Percentiles rank a stretch among this genome's conserved stretches.
Conservation (phyloP, 148 eudicot genomes). For the Chenopodium quinoa region DNA sequence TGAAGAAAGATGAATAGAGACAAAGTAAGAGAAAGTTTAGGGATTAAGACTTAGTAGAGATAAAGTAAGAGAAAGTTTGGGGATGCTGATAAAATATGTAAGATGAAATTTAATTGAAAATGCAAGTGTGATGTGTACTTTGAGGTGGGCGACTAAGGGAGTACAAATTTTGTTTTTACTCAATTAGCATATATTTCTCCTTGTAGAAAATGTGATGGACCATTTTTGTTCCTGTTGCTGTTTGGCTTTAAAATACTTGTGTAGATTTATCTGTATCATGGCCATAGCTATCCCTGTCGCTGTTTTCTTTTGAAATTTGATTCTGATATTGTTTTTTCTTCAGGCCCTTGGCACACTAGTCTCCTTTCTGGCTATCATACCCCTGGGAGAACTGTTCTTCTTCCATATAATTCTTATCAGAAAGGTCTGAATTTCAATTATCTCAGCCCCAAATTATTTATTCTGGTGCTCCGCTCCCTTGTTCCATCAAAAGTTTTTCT, state of each 20-base stretch:
- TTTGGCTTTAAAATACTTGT: background rate
- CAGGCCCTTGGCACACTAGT: conserved; percentile 81
- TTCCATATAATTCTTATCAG: conserved; percentile 90
- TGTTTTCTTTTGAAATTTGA: background rate
- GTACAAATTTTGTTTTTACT: background rate
- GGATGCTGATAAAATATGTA: background rate
- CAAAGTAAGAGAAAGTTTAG: background rate
- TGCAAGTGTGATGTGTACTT: background rate
- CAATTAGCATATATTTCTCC: background rate
- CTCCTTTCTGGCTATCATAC: conserved; percentile 78
- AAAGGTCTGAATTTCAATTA: conserved; percentile 48
- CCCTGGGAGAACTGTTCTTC: conserved; percentile 85
- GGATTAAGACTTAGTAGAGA: background rate
- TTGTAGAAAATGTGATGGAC: background rate
- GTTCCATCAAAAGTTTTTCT: background rate
- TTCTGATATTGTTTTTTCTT: conserved; percentile 20
- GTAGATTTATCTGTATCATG: background rate
- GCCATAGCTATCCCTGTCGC: background rate
- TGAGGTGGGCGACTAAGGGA: background rate
- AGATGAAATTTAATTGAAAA: background rate
- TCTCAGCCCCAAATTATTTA: background rate
- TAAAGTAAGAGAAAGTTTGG: background rate
- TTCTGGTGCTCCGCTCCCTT: background rate
- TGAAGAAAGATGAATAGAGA: background rate
- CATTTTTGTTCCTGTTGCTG: background rate